Evolutionary conservation across 768 basidiomycete species (phyloP).

Genomic region (Crucibulum laeve): DNA sequence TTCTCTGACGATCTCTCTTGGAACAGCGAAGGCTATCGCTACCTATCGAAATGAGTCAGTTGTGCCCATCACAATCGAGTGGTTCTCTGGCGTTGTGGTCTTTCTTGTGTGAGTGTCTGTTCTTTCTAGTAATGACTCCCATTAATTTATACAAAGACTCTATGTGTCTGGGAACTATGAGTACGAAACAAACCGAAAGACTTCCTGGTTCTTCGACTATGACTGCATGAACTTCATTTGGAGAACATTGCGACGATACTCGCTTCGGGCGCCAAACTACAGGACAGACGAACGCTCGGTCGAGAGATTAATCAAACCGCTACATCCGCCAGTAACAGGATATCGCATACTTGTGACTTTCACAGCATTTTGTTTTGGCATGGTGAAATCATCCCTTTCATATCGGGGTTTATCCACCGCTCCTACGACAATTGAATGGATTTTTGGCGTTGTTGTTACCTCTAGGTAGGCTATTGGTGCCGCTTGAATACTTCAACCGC

Average conservation of each 20-base stretch:
- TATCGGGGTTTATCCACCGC: conserved; percentile 2
- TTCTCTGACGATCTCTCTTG: conserved; percentile 2
- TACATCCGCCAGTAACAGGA: conserved; percentile 6
- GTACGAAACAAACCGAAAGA: background rate
- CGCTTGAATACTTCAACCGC: no score
- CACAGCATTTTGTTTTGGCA: conserved; percentile 4
- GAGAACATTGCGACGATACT: background rate
- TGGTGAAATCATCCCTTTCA: conserved; percentile 5
- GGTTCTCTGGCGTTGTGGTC: conserved; percentile 4
- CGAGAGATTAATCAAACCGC: conserved; percentile 1
- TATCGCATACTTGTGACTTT: conserved; percentile 7
- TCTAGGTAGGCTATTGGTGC: no score
- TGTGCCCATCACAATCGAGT: conserved; percentile 6
- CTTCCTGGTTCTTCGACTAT: conserved; percentile 2
- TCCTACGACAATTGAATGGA: conserved; percentile 7
- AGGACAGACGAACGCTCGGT: conserved; percentile 1
- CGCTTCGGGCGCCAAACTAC: background rate
- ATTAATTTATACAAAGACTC: background rate
- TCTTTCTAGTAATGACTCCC: background rate
- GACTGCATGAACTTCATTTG: background rate
- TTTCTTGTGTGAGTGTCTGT: conserved; percentile 2
- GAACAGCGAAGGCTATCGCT: conserved; percentile 7
- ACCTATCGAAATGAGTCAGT: background rate
- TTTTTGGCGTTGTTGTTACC: conserved; percentile 6
- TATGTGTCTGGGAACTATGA: background rate